Percentiles rank a stretch among this genome's conserved stretches.
phyloP scores from a whole-genome alignment of 2,329 filamentous ascomycete genomes.

The Esteya vermicola region DNA sequence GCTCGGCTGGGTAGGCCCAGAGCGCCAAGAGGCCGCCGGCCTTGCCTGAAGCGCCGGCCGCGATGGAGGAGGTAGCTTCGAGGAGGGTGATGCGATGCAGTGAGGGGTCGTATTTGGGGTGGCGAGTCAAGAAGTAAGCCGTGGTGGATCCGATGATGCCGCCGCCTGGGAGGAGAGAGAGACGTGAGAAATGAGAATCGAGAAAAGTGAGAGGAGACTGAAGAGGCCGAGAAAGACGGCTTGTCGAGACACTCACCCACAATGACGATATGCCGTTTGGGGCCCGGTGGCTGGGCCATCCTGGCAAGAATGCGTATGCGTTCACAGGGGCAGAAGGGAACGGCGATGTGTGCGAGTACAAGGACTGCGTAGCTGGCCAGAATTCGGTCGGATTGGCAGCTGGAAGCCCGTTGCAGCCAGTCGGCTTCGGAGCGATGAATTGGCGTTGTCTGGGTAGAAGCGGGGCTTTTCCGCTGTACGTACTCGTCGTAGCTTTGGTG shows the following conservation, averaged over 20 bases:
- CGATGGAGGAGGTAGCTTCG: slow-evolving; percentile 64
- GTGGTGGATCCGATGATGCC: slow-evolving; percentile 88
- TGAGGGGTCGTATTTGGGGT: slow-evolving; percentile 62
- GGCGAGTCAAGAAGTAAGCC: slow-evolving; percentile 80
- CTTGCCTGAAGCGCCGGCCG: slow-evolving; percentile 87
- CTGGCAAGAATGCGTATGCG: too few species aligned
- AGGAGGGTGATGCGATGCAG: slow-evolving; percentile 72
- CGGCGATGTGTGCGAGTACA: not conserved
- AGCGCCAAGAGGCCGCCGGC: slow-evolving; percentile 79
- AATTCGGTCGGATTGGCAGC: not conserved
- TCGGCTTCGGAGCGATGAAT: not conserved
- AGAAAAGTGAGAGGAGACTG: not conserved
- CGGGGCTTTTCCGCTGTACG: not conserved
- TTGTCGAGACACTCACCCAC: slow-evolving; percentile 19
- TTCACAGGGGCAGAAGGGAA: too few species aligned
- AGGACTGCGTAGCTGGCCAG: too few species aligned
- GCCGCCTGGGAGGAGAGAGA: too few species aligned
- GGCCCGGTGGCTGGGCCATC: not conserved
- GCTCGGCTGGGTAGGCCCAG: slow-evolving; percentile 77
- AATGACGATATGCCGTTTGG: slow-evolving; percentile 22
- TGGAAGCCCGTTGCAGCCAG: not conserved
- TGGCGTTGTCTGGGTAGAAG: not conserved
- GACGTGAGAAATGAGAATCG: not conserved
- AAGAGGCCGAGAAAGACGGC: not conserved
- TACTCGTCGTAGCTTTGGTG: not conserved